A percentile compares a stretch with the other conserved stretches of the same genome.
phyloP scores from a whole-genome alignment of 2,329 filamentous ascomycete species.

The Scortechinia acanthostroma region DNA sequence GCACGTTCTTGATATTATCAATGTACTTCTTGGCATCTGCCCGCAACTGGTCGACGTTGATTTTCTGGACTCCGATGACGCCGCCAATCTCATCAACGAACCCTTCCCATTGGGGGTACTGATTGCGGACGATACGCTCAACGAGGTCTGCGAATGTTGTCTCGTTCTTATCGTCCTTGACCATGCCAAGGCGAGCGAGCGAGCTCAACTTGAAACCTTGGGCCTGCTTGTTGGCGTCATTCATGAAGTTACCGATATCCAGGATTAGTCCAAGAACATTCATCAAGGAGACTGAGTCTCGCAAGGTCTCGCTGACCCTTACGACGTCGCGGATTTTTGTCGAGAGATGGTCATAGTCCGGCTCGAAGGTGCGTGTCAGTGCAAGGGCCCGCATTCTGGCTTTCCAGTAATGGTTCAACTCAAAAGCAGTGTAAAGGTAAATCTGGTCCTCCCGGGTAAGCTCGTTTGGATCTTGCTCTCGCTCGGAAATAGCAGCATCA shows the following conservation, averaged over 20 bases:
- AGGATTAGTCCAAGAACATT: constrained; percentile 92
- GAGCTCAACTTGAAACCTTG: constrained; percentile 96
- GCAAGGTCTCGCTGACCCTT: constrained; percentile 76
- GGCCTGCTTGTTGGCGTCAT: constrained; percentile 96
- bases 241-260: constrained; percentile 99
- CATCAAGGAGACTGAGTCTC: constrained; percentile 88
- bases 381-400: constrained; percentile 86
- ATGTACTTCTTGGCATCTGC: constrained; percentile 86
- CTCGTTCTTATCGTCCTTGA: constrained; percentile 98
- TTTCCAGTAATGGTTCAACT: constrained; percentile 98
- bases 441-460: constrained; percentile 93
- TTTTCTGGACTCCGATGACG: constrained; percentile 74
- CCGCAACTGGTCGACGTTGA: constrained; percentile 89
- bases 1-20: constrained; percentile 87
- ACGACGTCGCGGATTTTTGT: constrained; percentile 81
- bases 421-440: constrained; percentile 85
- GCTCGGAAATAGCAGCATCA: constrained; percentile 67
- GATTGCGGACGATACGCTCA: constrained; percentile 89
- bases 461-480: constrained; percentile 80
- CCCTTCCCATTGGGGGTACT: constrained; percentile 90
- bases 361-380: constrained; percentile 75
- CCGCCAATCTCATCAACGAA: constrained; percentile 79
- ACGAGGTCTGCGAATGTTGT: constrained; percentile 92
- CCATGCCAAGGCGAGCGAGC: constrained; percentile 85
- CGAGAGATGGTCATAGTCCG: constrained; percentile 86